Conservation (phyloP, 768 basidiomycete genomes). For the Tulasnella sp. region DNA sequence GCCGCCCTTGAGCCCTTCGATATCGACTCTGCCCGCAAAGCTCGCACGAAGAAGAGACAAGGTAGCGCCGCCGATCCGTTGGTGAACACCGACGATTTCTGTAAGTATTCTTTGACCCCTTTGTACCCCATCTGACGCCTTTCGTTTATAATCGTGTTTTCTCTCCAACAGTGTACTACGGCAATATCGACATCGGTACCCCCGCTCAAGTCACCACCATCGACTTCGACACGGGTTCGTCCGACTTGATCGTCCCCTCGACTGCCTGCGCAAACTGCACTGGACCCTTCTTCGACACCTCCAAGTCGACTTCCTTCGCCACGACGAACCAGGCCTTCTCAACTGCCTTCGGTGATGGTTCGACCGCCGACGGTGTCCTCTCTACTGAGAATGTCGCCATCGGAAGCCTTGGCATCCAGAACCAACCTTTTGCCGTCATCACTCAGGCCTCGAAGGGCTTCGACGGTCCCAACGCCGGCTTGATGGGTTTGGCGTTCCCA, state of each 20-base stretch:
- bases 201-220: constrained; percentile 6
- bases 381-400: constrained; percentile 4
- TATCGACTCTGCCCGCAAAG: background rate
- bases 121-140: background rate
- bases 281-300: background rate
- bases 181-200: background rate
- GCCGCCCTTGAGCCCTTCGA: background rate
- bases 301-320: background rate
- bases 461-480: background rate
- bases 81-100: background rate
- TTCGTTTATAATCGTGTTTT: background rate
- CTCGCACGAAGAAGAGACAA: background rate
- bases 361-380: background rate
- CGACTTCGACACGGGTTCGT: constrained; percentile 22
- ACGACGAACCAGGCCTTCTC: background rate
- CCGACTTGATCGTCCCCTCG: background rate
- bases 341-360: background rate
- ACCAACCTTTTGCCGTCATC: background rate
- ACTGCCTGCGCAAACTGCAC: background rate
- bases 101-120: background rate
- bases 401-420: background rate
- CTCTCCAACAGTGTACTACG: background rate
- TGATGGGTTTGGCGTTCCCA: background rate
- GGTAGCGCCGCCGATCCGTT: background rate
- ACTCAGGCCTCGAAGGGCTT: background rate